A percentile compares a stretch with the other conserved stretches of the same genome.
These are phyloP conservation scores for Hordeum pubiflorum DNA, from an alignment of 202 grass and related monocot genomes.

Conservation along the genomic window DNA sequence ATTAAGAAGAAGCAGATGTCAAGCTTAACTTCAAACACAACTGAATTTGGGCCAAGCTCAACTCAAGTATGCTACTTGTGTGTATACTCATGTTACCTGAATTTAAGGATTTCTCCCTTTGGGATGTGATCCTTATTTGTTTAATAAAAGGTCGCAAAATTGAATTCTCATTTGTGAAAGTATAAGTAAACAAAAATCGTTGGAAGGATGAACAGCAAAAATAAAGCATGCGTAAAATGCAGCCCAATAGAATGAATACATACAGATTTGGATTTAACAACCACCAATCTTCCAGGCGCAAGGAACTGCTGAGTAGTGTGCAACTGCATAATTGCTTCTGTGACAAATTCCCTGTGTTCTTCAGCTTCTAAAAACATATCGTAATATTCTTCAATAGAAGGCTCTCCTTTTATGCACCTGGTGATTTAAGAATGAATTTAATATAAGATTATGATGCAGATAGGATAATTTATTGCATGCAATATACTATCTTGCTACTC, in stretches of 20 bases:
- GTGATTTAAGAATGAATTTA: conserved; percentile 12
- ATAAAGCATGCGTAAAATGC: conserved; percentile 4
- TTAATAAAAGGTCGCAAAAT: neutral
- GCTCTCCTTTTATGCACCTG: conserved; percentile 95
- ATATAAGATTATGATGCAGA: neutral
- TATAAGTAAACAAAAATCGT: conserved; percentile 9
- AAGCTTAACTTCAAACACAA: conserved; percentile 5
- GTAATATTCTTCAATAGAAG: conserved; percentile 88
- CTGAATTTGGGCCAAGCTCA: neutral
- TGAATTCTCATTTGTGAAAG: neutral
- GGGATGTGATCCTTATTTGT: neutral
- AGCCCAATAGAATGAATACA: conserved; percentile 20
- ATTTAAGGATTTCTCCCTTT: conserved; percentile 3
- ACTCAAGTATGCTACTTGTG: conserved; percentile 1
- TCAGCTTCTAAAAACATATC: conserved; percentile 62
- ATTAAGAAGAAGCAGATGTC: neutral
- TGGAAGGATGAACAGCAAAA: neutral
- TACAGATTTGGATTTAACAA: conserved; percentile 88
- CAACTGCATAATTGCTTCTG: conserved; percentile 62
- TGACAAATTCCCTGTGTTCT: conserved; percentile 52
- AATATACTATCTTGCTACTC: neutral
- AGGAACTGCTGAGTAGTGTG: conserved; percentile 59
- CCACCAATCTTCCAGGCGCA: conserved; percentile 64
- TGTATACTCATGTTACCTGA: neutral
- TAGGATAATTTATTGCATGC: conserved; percentile 11